Base-by-base conservation (phyloP, 2,329 filamentous ascomycete genomes). In the Remersonia thermophila region DNA sequence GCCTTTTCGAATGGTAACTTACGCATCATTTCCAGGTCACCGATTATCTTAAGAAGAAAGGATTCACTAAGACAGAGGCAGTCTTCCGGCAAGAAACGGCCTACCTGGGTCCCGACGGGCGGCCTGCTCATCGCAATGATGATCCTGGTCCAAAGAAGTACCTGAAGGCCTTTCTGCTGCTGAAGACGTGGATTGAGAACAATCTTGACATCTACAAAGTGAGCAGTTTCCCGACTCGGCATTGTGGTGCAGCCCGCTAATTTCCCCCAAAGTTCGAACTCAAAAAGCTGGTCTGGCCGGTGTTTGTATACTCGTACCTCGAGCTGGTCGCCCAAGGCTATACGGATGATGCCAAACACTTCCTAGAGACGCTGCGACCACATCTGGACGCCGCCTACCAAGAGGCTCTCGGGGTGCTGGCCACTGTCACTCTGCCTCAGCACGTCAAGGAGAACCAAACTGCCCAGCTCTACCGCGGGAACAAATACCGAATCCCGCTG, bases 181-280 rank as follows among this genome's bases (percentile, higher is more conserved):
- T 93, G 29, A 78, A 72, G 45, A 72, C 75, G 45, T 98, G 87
- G 81, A 79, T 94, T 32, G 86, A 95, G 47, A 86, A 89, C 48
- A 87, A 84, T 40, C 68, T 98, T 16, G 89, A 96, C 46, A 71
- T 96, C 18, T 96, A 96, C 71, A 94, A 94, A 67, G 83, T 80
- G 57, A 49, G 60, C 41, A 9, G 14, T 14, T 20, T 23, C 7
- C 5, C 30, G 23, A 2, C 15, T 5, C 11, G 4, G 8, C n/a
- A 6, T 23, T 9, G 15, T 29, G 10, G 2, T 11, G 11, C n/a
- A 6, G 5, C 14, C 14, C 9, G 15, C 27, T n/a, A 13, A 14
- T 30, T 9, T 32, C 46, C 20, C 20, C 20, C 10, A 43, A n/a
- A 87, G 76, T 85, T 89, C 30, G 91, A 98, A 61, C 67, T 98